phyloP scores from a whole-genome alignment of 805 yeast genomes.

The Schwanniomyces occidentalis region DNA sequence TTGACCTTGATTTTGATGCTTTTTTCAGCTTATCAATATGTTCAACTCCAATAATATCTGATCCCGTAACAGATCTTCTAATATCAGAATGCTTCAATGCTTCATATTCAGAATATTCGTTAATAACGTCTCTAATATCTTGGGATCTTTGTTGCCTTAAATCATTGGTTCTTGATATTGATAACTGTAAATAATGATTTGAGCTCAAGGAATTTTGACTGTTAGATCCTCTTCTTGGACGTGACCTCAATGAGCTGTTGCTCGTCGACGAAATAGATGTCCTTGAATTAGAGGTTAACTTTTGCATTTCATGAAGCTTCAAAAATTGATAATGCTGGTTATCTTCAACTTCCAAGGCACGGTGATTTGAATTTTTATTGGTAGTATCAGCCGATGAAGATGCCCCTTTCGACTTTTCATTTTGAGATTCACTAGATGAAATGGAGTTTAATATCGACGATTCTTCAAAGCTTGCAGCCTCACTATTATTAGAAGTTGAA shows the following conservation, averaged over 20 bases:
- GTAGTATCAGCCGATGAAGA: no score
- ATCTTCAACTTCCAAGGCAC: no score
- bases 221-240: constrained; percentile 9
- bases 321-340: constrained; percentile 24
- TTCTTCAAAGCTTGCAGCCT: not conserved
- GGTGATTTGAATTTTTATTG: no score
- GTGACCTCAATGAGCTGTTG: constrained; percentile 1
- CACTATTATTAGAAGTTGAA: not conserved
- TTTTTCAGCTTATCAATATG: not conserved
- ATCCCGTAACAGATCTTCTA: constrained; percentile 18
- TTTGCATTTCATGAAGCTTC: constrained; percentile 10
- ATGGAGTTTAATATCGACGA: no score
- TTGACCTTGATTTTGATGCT: not conserved
- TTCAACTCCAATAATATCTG: constrained; percentile 22
- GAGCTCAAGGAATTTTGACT: constrained; percentile 3
- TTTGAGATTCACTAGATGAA: no score
- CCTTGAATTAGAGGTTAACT: constrained; percentile 9
- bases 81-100: constrained; percentile 23
- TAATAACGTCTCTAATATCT: constrained; percentile 39
- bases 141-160: constrained; percentile 28
- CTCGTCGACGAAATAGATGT: constrained; percentile 6
- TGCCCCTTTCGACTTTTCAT: no score
- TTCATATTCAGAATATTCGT: constrained; percentile 49
- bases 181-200: constrained; percentile 6
- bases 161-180: constrained; percentile 23